Percentiles rank a stretch among this genome's conserved stretches.
Conservation (phyloP, 805 yeast genomes). For the Cyberlindnera petersonii region DNA sequence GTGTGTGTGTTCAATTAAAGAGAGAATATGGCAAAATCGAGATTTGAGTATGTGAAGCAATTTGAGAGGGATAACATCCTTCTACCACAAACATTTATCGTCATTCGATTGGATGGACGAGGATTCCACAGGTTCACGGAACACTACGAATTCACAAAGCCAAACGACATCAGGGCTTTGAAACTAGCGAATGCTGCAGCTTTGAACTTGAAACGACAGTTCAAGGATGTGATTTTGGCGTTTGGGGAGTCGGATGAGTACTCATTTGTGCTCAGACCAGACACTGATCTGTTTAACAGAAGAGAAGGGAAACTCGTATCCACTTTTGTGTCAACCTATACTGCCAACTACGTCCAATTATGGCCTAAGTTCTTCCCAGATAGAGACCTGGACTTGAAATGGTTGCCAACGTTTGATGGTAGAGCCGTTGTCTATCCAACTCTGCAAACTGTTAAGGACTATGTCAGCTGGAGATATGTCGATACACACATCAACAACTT, state of each 20-base stretch:
- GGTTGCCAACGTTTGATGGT: constrained; percentile 86
- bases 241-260: constrained; percentile 97
- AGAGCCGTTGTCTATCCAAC: constrained; percentile 86
- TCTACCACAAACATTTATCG: constrained; percentile 76
- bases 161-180: constrained; percentile 79
- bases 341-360: constrained; percentile 64
- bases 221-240: constrained; percentile 74
- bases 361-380: constrained; percentile 60
- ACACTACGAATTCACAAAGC: constrained; percentile 73
- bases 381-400: constrained; percentile 41
- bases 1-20: too few relatives aligned
- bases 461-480: constrained; percentile 91
- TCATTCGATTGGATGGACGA: constrained; percentile 87
- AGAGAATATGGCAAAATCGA: constrained; percentile 73
- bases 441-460: constrained; percentile 59
- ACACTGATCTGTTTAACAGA: constrained; percentile 72
- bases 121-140: constrained; percentile 87
- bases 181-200: constrained; percentile 83
- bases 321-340: constrained; percentile 76
- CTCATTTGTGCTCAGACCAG: constrained; percentile 66
- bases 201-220: constrained; percentile 50
- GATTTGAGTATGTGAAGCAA: constrained; percentile 79
- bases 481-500: constrained; percentile 95
- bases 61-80: constrained; percentile 74
- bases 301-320: constrained; percentile 76